Evolutionary conservation across 2,329 filamentous ascomycete species (phyloP).

Genomic region (Fusarium brachygibbosum): DNA sequence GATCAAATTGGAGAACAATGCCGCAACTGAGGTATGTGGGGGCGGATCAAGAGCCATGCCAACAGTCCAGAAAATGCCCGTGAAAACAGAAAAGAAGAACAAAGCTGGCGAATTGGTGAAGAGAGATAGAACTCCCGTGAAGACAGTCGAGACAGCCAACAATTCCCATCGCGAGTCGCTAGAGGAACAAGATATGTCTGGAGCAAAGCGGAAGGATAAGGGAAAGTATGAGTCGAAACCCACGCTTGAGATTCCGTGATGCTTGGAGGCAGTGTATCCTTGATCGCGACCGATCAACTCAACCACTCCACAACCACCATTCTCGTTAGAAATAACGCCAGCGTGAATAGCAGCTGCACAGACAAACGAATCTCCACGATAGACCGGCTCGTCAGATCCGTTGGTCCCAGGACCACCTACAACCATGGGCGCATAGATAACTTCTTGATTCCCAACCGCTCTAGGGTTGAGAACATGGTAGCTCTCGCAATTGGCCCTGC

Average conservation of each 20-base stretch:
- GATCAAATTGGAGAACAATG: slow-evolving; percentile 81
- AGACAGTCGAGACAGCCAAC: slow-evolving; percentile 83
- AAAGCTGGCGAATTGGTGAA: slow-evolving; percentile 83
- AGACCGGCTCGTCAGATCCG: slow-evolving; percentile 66
- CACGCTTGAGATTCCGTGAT: slow-evolving; percentile 82
- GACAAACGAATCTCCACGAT: slow-evolving; percentile 91
- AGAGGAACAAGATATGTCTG: slow-evolving; percentile 74
- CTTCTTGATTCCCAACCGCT: slow-evolving; percentile 78
- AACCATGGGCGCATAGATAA: slow-evolving; percentile 74
- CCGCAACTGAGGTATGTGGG: slow-evolving; percentile 73
- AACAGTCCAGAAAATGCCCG: slow-evolving; percentile 88
- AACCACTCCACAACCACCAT: slow-evolving; percentile 87
- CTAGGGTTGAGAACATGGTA: slow-evolving; percentile 77
- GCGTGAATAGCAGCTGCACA: slow-evolving; percentile 88
- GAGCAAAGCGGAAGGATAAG: slow-evolving; percentile 82
- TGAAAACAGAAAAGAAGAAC: slow-evolving; percentile 88
- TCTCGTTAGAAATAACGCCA: slow-evolving; percentile 77
- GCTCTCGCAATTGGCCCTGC: slow-evolving; percentile 78
- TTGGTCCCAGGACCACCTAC: slow-evolving; percentile 73
- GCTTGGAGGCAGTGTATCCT: slow-evolving; percentile 72
- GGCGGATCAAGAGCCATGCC: slow-evolving; percentile 92
- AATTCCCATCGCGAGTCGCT: slow-evolving; percentile 87
- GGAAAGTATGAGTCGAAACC: slow-evolving; percentile 92
- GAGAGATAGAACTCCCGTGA: slow-evolving; percentile 82
- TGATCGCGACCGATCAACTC: slow-evolving; percentile 77